Evolutionary conservation across 1,139 yeast genomes (phyloP).

Genomic region (Zygosaccharomyces sapae): DNA sequence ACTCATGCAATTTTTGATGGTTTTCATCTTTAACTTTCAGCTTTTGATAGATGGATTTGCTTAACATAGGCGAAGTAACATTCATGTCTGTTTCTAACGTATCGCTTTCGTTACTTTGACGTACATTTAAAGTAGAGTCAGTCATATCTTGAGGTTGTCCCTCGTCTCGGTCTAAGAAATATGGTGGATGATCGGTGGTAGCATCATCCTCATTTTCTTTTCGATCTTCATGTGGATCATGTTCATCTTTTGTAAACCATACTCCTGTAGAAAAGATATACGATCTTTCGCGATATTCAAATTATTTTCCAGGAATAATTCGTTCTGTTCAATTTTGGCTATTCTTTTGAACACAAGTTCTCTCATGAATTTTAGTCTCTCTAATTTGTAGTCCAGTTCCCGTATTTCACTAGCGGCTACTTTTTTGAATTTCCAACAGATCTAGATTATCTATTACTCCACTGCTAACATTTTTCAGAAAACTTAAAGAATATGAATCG

Average conservation of each 20-base stretch:
- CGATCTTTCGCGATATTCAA: conserved; percentile 43
- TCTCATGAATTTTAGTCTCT: conserved; percentile 48
- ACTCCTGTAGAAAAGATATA: conserved; percentile 37
- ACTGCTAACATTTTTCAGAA: conserved; percentile 39
- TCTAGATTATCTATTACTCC: conserved; percentile 48
- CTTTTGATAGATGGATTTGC: conserved; percentile 21
- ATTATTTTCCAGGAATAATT: conserved; percentile 48
- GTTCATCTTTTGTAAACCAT: conserved; percentile 33
- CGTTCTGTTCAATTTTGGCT: conserved; percentile 56
- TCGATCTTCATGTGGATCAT: conserved; percentile 10
- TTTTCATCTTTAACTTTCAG: conserved; percentile 27
- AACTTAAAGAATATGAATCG: conserved; percentile 40
- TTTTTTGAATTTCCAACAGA: conserved; percentile 55
- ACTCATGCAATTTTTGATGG: conserved; percentile 33
- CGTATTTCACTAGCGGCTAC: conserved; percentile 58
- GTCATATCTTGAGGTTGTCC: conserved; percentile 22
- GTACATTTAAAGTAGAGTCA: conserved; percentile 3
- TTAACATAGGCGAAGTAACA: conserved; percentile 16
- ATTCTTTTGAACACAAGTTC: conserved; percentile 52
- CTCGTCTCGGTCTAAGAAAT: conserved; percentile 23
- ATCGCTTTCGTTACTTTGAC: neutral
- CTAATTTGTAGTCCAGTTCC: conserved; percentile 57
- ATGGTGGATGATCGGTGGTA: too few relatives aligned
- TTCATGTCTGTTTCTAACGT: neutral
- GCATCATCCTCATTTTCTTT: neutral